phyloP scores from a whole-genome alignment of 2,329 filamentous ascomycete species.

The Scedosporium boydii region DNA sequence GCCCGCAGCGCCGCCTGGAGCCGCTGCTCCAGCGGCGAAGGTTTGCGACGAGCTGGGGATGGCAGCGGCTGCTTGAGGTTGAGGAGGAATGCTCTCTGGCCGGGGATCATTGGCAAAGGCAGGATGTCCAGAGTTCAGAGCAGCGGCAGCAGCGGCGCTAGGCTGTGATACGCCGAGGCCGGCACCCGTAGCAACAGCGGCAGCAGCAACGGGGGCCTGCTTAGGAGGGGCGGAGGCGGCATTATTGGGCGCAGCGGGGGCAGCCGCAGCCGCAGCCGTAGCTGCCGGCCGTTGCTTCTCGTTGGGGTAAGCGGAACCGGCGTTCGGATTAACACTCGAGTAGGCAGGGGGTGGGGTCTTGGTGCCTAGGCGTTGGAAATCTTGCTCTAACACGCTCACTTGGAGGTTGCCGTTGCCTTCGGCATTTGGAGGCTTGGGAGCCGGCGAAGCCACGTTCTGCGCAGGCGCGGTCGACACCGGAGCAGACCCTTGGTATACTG shows the following conservation, averaged over 20 bases:
- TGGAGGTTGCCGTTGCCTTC: conserved; percentile 33
- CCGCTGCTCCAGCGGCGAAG: background rate
- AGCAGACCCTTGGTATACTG: conserved; percentile 79
- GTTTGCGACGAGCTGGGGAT: background rate
- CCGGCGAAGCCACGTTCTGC: conserved; percentile 21
- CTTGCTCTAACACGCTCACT: conserved; percentile 70
- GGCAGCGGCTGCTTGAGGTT: background rate
- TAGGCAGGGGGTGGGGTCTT: conserved; percentile 93
- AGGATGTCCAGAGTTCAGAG: conserved; percentile 62
- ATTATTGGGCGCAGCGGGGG: conserved; percentile 20
- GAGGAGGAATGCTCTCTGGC: conserved; percentile 21
- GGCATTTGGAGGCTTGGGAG: conserved; percentile 18
- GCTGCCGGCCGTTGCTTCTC: conserved; percentile 58
- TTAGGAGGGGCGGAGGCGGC: conserved; percentile 13
- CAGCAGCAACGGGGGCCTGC: conserved; percentile 10
- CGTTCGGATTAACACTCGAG: conserved; percentile 57
- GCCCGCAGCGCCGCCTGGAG: conserved; percentile 31
- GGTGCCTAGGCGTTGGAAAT: conserved; percentile 72
- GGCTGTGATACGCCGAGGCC: conserved; percentile 11
- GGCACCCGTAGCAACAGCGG: conserved; percentile 12
- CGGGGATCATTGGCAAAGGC: conserved; percentile 82
- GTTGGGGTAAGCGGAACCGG: conserved; percentile 56
- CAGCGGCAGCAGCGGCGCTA: conserved; percentile 32
- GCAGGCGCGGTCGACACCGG: conserved; percentile 51
- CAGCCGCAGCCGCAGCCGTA: conserved; percentile 15